A percentile compares a stretch with the other conserved stretches of the same genome.
Conservation (phyloP, 1,284 basidiomycete genomes). For the Fistulinella staudtii region DNA sequence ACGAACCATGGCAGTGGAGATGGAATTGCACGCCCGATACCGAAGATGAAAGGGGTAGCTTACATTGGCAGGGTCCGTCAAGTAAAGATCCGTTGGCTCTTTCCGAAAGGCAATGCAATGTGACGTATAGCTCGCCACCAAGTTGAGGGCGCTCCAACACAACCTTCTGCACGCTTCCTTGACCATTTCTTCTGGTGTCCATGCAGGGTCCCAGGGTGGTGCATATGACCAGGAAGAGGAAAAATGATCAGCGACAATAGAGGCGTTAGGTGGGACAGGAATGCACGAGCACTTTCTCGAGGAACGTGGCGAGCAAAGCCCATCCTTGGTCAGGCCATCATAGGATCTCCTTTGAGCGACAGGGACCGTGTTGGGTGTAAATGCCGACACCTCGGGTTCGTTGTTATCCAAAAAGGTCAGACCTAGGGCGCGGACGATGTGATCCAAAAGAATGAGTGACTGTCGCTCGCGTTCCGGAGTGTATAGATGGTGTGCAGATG, state of each 20-base stretch:
- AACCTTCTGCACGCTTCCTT: conserved; percentile 68
- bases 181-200: conserved; percentile 50
- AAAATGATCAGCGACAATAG: conserved; percentile 37
- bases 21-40: conserved; percentile 2
- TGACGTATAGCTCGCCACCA: conserved; percentile 61
- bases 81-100: conserved; percentile 49
- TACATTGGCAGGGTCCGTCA: conserved; percentile 63
- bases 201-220: conserved; percentile 58
- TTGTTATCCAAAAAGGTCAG: conserved; percentile 55
- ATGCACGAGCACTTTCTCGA: conserved; percentile 50
- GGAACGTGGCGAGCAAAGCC: conserved; percentile 23
- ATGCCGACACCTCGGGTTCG: conserved; percentile 52
- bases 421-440: conserved; percentile 51
- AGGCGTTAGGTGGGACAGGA: conserved; percentile 36
- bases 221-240: conserved; percentile 46
- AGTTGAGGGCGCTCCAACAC: conserved; percentile 67
- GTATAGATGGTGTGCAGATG: conserved; percentile 65
- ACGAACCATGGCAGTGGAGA: conserved; percentile 25
- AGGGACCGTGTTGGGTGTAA: conserved; percentile 46
- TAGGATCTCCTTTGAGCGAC: conserved; percentile 35
- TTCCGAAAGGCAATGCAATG: conserved; percentile 63
- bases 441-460: conserved; percentile 57
- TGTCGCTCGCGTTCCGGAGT: conserved; percentile 48
- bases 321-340: conserved; percentile 27
- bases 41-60: conserved; percentile 29